These are phyloP conservation scores for Stachybotrys chlorohalonatus DNA, from an alignment of 2,329 filamentous ascomycete genomes.

Conservation along the genomic window DNA sequence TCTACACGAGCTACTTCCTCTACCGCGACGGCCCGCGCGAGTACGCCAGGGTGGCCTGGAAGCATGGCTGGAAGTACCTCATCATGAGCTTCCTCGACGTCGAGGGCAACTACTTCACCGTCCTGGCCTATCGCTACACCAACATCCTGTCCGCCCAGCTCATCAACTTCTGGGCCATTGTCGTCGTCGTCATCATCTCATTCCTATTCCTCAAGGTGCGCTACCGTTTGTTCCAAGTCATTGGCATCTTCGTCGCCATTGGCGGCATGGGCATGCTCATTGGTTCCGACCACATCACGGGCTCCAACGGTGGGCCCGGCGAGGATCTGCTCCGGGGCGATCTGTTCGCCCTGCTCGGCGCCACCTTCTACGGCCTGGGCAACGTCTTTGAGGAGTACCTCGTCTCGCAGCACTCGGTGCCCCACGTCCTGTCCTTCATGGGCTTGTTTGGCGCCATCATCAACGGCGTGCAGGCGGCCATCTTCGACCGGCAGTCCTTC, in stretches of 20 bases:
- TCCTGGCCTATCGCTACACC: slow-evolving; percentile 86
- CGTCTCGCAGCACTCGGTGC: slow-evolving; percentile 75
- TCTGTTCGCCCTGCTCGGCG: slow-evolving; percentile 80
- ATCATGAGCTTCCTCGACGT: slow-evolving; percentile 91
- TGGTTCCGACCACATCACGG: slow-evolving; percentile 77
- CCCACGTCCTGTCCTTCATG: slow-evolving; percentile 88
- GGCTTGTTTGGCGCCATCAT: slow-evolving; percentile 83
- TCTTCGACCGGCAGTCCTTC: slow-evolving; percentile 80
- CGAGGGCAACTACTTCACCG: slow-evolving; percentile 95
- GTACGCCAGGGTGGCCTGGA: slow-evolving; percentile 53
- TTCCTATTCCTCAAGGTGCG: slow-evolving; percentile 77
- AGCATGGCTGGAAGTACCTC: slow-evolving; percentile 87
- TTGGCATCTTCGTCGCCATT: slow-evolving; percentile 82
- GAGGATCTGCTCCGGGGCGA: slow-evolving; percentile 81
- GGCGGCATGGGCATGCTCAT: slow-evolving; percentile 84
- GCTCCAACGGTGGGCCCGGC: slow-evolving; percentile 58
- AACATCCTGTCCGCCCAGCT: slow-evolving; percentile 89
- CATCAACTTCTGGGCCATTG: slow-evolving; percentile 98
- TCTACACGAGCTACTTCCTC: slow-evolving; percentile 75
- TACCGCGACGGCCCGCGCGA: slow-evolving; percentile 68
- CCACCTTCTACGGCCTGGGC: slow-evolving; percentile 81
- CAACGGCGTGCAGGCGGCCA: slow-evolving; percentile 82
- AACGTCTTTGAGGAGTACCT: slow-evolving; percentile 95
- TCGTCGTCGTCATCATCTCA: slow-evolving; percentile 79
- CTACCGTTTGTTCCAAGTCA: slow-evolving; percentile 78